phyloP scores from a whole-genome alignment of 306 rosid species.

The Sicyos edulis region DNA sequence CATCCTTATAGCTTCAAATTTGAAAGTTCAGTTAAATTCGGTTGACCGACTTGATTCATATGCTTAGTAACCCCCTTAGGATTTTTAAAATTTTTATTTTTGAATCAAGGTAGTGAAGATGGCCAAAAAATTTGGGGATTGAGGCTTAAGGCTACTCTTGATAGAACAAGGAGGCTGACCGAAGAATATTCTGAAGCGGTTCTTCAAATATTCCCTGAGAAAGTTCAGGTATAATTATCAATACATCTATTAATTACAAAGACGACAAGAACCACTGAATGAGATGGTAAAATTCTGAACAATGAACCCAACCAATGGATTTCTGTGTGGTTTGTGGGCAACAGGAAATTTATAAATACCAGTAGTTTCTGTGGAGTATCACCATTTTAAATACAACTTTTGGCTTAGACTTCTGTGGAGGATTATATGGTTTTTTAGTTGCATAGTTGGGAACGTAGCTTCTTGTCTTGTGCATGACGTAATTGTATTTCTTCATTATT shows the following conservation, averaged over 20 bases:
- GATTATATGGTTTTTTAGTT: slow-evolving; percentile 10
- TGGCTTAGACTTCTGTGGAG: background rate
- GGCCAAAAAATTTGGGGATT: slow-evolving; percentile 81
- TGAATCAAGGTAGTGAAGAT: slow-evolving; percentile 72
- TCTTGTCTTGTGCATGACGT: background rate
- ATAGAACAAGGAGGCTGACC: slow-evolving; percentile 87
- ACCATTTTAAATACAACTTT: background rate
- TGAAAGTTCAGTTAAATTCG: background rate
- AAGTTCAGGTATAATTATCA: slow-evolving; percentile 61
- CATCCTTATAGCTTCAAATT: background rate
- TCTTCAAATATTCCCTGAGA: slow-evolving; percentile 83
- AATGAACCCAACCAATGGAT: background rate
- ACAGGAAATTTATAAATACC: background rate
- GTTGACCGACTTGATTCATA: background rate
- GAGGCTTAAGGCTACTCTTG: slow-evolving; percentile 92
- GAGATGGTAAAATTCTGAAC: too few relatives aligned
- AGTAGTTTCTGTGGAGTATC: slow-evolving; percentile 7
- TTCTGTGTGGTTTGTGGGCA: background rate
- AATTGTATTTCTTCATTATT: background rate
- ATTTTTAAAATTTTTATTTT: slow-evolving; percentile 17
- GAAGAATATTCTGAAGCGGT: slow-evolving; percentile 93
- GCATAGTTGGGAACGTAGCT: background rate
- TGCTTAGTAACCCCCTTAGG: slow-evolving; percentile 12
- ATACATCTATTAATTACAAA: slow-evolving; percentile 18
- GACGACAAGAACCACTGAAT: background rate